Conservation (phyloP, 2,329 filamentous ascomycete genomes). For the Pseudogymnoascus sp. region DNA sequence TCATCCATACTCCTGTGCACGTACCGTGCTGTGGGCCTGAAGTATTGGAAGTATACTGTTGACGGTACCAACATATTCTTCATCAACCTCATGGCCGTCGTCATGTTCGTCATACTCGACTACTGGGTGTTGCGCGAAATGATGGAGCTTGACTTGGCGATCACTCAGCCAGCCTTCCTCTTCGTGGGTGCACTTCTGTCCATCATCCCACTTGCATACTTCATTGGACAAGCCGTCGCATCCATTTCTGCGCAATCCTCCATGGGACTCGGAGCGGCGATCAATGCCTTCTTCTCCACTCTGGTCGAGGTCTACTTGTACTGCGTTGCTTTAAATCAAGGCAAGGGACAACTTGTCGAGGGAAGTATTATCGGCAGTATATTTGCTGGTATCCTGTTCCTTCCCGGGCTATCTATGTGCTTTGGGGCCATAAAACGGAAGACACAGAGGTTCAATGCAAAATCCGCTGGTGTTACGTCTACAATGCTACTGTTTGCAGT, state of each 20-base stretch:
- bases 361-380: conserved; percentile 97
- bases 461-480: conserved; percentile 90
- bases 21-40: conserved; percentile 85
- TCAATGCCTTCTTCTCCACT: conserved; percentile 98
- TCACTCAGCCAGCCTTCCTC: conserved; percentile 79
- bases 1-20: conserved; percentile 91
- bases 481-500: conserved; percentile 97
- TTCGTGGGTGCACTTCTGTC: conserved; percentile 81
- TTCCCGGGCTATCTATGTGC: conserved; percentile 96
- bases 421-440: conserved; percentile 97
- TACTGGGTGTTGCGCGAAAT: conserved; percentile 70
- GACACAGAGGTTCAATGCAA: conserved; percentile 96
- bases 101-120: conserved; percentile 92
- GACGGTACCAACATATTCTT: conserved; percentile 99
- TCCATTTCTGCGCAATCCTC: conserved; percentile 98
- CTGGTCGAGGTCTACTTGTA: conserved; percentile 97
- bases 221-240: conserved; percentile 95
- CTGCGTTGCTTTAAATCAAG: conserved; percentile 85
- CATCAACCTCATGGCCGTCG: conserved; percentile 90
- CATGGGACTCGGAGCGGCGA: conserved; percentile 93
- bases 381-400: conserved; percentile 89
- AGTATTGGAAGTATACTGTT: conserved; percentile 99
- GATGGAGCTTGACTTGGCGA: conserved; percentile 61
- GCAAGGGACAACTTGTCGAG: conserved; percentile 88
- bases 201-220: conserved; percentile 94